These are phyloP conservation scores for Daldinia vernicosa DNA, from an alignment of 495 filamentous ascomycete genomes.

Conservation along the genomic window DNA sequence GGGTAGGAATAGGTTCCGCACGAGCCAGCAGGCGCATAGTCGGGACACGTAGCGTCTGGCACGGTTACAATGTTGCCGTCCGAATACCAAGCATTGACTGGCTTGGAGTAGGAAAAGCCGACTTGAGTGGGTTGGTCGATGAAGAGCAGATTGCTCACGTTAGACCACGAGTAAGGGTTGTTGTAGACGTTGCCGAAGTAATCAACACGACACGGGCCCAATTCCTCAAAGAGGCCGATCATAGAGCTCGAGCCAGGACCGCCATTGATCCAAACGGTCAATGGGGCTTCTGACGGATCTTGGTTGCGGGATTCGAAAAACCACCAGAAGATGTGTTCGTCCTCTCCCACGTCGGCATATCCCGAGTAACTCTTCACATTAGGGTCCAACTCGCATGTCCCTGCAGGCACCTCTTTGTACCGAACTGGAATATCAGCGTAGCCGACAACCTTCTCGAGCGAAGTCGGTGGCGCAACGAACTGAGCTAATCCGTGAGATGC, in stretches of 20 bases:
- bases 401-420: conserved; percentile 69
- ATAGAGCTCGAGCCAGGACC: conserved; percentile 67
- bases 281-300: conserved; percentile 62
- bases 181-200: conserved; percentile 56
- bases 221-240: conserved; percentile 70
- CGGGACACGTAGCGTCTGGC: conserved; percentile 61
- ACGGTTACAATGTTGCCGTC: conserved; percentile 47
- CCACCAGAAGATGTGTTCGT: conserved; percentile 74
- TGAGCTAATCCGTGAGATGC: conserved; percentile 52
- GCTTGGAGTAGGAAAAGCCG: conserved; percentile 67
- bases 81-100: conserved; percentile 59
- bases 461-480: conserved; percentile 67
- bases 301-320: conserved; percentile 68
- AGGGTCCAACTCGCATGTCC: conserved; percentile 72
- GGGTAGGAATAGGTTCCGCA: conserved; percentile 66
- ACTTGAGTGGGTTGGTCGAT: conserved; percentile 69
- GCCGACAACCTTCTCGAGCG: conserved; percentile 61
- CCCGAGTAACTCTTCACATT: conserved; percentile 72
- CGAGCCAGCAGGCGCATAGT: conserved; percentile 56
- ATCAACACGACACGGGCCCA: conserved; percentile 69
- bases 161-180: conserved; percentile 69
- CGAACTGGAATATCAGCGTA: conserved; percentile 62
- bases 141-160: conserved; percentile 66
- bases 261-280: conserved; percentile 72
- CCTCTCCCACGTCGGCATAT: conserved; percentile 68